Evolutionary conservation across 371 early-diverging fungal genomes (phyloP).

Genomic region (Mucor indicus): DNA sequence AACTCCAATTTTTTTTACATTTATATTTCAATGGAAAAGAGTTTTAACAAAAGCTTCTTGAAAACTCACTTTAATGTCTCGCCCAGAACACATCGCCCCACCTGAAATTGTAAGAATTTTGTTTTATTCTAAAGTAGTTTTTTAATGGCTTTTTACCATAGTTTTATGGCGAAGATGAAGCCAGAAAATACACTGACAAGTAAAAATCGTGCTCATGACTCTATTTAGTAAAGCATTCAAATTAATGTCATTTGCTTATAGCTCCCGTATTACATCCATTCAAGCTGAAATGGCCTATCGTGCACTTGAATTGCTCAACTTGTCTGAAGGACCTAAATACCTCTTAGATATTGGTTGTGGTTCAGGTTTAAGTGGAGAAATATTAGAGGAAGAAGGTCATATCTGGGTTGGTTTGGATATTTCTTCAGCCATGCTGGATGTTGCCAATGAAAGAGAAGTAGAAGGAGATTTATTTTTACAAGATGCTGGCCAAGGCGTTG

Average conservation of each 20-base stretch:
- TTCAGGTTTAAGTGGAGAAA: constrained; percentile 85
- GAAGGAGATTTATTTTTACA: constrained; percentile 92
- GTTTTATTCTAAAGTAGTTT: not conserved
- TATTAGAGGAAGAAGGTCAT: constrained; percentile 91
- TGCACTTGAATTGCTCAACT: constrained; percentile 86
- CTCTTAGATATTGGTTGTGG: constrained; percentile 52
- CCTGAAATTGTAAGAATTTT: constrained; percentile 81
- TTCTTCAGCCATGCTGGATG: constrained; percentile 88
- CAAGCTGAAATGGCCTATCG: constrained; percentile 94
- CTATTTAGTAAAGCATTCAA: not conserved
- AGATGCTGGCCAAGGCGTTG: constrained; percentile 96
- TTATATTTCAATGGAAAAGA: not conserved
- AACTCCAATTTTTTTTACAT: no score
- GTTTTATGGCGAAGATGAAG: constrained; percentile 89
- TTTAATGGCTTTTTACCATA: constrained; percentile 26
- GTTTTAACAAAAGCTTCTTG: not conserved
- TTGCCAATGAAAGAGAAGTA: constrained; percentile 79
- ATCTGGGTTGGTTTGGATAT: constrained; percentile 98
- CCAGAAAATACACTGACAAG: constrained; percentile 94
- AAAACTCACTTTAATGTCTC: constrained; percentile 74
- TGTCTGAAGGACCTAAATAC: constrained; percentile 75
- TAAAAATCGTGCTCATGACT: constrained; percentile 25
- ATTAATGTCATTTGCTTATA: constrained; percentile 18
- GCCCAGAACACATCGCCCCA: constrained; percentile 95
- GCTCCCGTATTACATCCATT: constrained; percentile 88